Percentiles rank a stretch among this genome's conserved stretches.
Evolutionary conservation across 768 basidiomycete species (phyloP).

Genomic region (Leccinum subgranulosum): DNA sequence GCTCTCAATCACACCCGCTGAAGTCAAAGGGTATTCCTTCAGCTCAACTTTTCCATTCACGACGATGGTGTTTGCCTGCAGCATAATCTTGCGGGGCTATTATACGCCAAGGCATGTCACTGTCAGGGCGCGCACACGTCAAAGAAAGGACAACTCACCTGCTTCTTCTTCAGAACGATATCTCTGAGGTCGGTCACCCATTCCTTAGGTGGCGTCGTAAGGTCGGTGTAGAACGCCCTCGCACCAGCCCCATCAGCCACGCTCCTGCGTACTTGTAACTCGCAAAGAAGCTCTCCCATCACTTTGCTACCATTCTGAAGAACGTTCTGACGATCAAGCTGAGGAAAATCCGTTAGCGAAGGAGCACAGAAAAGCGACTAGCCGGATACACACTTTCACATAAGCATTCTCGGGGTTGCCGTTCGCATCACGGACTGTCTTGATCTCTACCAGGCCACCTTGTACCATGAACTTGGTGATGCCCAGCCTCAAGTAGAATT

Average conservation of each 20-base stretch:
- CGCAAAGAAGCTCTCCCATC: constrained; percentile 71
- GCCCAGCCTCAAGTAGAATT: constrained; percentile 50
- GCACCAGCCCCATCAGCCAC: constrained; percentile 81
- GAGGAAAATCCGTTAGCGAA: neutral
- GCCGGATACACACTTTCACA: constrained; percentile 50
- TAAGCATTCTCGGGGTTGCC: constrained; percentile 66
- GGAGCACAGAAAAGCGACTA: neutral
- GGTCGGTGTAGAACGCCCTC: constrained; percentile 71
- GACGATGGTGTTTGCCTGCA: constrained; percentile 77
- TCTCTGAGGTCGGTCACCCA: constrained; percentile 79
- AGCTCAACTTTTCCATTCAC: constrained; percentile 65
- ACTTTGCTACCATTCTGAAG: constrained; percentile 61
- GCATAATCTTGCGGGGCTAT: constrained; percentile 81
- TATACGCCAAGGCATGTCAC: neutral
- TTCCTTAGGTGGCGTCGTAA: constrained; percentile 68
- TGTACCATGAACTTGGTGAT: constrained; percentile 79
- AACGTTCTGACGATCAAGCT: constrained; percentile 74
- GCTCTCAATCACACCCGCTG: constrained; percentile 74
- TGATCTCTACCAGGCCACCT: constrained; percentile 64
- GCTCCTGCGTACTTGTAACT: constrained; percentile 82
- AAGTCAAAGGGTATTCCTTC: constrained; percentile 74
- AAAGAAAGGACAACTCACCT: constrained; percentile 41
- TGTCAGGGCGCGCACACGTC: neutral
- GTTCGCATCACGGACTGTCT: constrained; percentile 58
- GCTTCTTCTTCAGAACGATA: constrained; percentile 75